These are phyloP conservation scores for Flagelloscypha sp. DNA, from an alignment of 768 basidiomycete species.

Conservation along the genomic window DNA sequence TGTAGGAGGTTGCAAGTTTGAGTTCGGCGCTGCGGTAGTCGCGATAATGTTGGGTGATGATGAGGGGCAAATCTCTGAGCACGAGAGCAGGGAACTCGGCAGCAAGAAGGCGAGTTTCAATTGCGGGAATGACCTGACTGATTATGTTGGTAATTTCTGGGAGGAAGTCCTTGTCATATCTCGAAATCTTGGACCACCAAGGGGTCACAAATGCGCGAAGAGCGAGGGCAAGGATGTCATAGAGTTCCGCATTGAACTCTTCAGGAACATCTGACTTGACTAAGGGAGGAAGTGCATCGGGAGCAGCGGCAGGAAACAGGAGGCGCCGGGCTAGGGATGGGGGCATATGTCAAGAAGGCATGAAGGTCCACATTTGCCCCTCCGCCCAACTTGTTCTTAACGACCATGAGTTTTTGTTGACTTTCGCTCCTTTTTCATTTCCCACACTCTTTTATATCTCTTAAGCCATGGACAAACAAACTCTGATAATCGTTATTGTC, in stretches of 20 bases:
- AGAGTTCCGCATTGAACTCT: slow-evolving; percentile 61
- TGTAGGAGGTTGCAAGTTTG: slow-evolving; percentile 64
- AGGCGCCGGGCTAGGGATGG: slow-evolving; percentile 45
- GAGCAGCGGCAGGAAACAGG: slow-evolving; percentile 48
- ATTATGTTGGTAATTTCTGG: slow-evolving; percentile 60
- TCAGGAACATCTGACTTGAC: slow-evolving; percentile 36
- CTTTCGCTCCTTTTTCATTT: slow-evolving; percentile 1
- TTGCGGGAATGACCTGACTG: slow-evolving; percentile 43
- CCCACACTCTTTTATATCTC: neutral
- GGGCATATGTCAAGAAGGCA: slow-evolving; percentile 8
- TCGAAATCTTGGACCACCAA: slow-evolving; percentile 81
- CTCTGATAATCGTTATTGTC: slow-evolving; percentile 15
- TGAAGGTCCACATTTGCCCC: slow-evolving; percentile 14
- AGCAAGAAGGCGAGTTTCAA: slow-evolving; percentile 49
- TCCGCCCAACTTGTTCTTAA: neutral
- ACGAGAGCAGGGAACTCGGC: slow-evolving; percentile 55
- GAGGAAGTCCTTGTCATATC: slow-evolving; percentile 77
- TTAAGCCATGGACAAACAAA: slow-evolving; percentile 17
- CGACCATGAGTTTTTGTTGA: neutral
- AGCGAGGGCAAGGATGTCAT: slow-evolving; percentile 73
- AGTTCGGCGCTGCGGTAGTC: slow-evolving; percentile 66
- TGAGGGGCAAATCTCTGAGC: slow-evolving; percentile 50
- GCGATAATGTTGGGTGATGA: slow-evolving; percentile 67
- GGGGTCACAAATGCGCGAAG: slow-evolving; percentile 72
- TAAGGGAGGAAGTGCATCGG: slow-evolving; percentile 43